Evolutionary conservation across 208 protist species (phyloP).

Genomic region (Acanthamoeba royreba): DNA sequence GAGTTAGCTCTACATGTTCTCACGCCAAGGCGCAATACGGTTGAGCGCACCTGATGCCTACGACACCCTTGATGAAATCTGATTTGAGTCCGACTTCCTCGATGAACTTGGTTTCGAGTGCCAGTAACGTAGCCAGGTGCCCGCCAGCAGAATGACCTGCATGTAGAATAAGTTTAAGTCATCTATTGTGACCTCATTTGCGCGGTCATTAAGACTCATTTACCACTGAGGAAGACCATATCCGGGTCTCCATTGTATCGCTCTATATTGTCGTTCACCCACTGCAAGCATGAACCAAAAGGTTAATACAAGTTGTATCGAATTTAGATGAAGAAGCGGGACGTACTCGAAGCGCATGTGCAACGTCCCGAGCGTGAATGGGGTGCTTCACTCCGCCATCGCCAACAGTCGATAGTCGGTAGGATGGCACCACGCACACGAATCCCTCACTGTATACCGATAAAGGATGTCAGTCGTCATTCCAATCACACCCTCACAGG

Average conservation of each 20-base stretch:
- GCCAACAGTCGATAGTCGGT: not conserved
- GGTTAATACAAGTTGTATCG: not conserved
- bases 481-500: not conserved
- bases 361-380: not conserved
- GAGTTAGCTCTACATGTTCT: not conserved
- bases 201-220: no score
- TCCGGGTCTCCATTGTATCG: not conserved
- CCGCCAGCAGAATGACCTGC: not conserved
- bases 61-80: not conserved
- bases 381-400: not conserved
- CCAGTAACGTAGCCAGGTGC: not conserved
- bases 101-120: not conserved
- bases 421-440: not conserved
- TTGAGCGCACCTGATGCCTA: not conserved
- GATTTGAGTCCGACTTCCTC: not conserved
- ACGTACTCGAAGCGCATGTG: not conserved
- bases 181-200: no score
- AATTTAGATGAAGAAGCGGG: not conserved
- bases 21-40: not conserved
- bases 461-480: not conserved
- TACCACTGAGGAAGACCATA: not conserved
- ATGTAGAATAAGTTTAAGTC: no score
- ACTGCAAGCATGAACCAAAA: not conserved
- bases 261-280: not conserved
- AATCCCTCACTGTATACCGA: not conserved